Conservation (phyloP, 495 filamentous ascomycete species). For the Ramalina peruviana region DNA sequence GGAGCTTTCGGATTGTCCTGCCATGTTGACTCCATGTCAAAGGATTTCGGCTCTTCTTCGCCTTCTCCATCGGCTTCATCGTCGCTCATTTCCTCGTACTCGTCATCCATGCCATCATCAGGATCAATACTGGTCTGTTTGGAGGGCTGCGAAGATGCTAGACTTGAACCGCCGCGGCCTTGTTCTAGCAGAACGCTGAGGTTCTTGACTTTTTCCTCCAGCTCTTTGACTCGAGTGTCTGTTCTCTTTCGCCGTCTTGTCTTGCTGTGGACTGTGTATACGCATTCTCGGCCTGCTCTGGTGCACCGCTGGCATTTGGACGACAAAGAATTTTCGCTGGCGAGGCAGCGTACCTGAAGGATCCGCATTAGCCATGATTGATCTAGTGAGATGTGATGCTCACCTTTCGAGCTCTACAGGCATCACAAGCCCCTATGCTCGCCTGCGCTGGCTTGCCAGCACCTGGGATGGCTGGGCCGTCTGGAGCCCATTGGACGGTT, state of each 20-base stretch:
- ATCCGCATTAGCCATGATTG: not conserved
- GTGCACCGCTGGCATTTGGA: constrained; percentile 62
- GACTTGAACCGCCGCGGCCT: not conserved
- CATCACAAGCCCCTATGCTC: constrained; percentile 13
- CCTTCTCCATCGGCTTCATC: not conserved
- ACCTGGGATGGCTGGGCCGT: not conserved
- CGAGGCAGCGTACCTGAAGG: constrained; percentile 8
- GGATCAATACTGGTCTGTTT: not conserved
- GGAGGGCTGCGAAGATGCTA: not conserved
- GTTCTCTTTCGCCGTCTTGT: constrained; percentile 80
- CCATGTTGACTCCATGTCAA: not conserved
- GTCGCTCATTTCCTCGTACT: not conserved
- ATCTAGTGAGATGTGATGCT: not conserved
- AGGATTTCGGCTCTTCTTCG: not conserved
- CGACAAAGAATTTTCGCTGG: constrained; percentile 6
- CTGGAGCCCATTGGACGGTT: constrained; percentile 2
- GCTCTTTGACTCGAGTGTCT: constrained; percentile 77
- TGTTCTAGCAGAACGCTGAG: constrained; percentile 12
- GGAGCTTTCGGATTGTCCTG: not conserved
- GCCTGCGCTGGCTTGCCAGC: constrained; percentile 1
- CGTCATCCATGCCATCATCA: constrained; percentile 2
- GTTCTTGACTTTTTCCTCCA: constrained; percentile 79
- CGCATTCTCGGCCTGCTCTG: constrained; percentile 66
- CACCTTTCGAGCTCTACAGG: constrained; percentile 11
- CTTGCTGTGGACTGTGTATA: constrained; percentile 69